Percentiles rank a stretch among this genome's conserved stretches.
phyloP scores from a whole-genome alignment of 805 yeast genomes.

The Lipomyces kockii region DNA sequence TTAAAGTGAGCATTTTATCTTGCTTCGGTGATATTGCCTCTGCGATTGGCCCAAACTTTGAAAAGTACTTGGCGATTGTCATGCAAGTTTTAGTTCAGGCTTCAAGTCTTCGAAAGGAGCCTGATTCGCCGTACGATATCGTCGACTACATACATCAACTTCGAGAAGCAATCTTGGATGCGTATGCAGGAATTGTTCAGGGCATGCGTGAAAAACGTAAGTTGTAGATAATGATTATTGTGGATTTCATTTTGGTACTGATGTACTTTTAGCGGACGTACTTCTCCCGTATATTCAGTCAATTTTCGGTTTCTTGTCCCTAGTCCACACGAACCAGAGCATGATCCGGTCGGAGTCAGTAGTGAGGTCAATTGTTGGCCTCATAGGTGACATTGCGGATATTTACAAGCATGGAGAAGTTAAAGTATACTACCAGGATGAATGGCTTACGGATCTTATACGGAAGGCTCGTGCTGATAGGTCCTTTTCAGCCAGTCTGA shows the following conservation, averaged over 20 bases:
- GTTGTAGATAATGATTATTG: neutral
- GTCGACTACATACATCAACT: constrained; percentile 73
- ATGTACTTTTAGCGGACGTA: constrained; percentile 51
- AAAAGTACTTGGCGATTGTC: constrained; percentile 76
- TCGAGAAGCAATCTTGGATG: constrained; percentile 89
- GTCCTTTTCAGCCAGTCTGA: constrained; percentile 66
- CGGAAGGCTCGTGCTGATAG: constrained; percentile 70
- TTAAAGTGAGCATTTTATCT: constrained; percentile 85
- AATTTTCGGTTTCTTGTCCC: constrained; percentile 70
- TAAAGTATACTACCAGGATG: constrained; percentile 65
- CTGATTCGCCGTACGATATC: constrained; percentile 70
- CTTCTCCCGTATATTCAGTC: constrained; percentile 68
- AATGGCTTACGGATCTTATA: constrained; percentile 80
- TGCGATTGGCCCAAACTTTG: constrained; percentile 76
- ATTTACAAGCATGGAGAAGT: constrained; percentile 82
- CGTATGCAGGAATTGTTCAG: constrained; percentile 92
- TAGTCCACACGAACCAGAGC: constrained; percentile 62
- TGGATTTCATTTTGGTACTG: neutral
- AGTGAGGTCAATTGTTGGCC: constrained; percentile 82
- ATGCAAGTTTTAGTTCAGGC: constrained; percentile 64
- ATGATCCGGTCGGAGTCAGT: constrained; percentile 69
- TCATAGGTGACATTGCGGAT: constrained; percentile 89
- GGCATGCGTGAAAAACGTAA: constrained; percentile 69
- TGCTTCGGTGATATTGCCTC: constrained; percentile 97
- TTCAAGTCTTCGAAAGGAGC: constrained; percentile 40